phyloP scores from a whole-genome alignment of 2,329 filamentous ascomycete species.

The Nemania sp. region DNA sequence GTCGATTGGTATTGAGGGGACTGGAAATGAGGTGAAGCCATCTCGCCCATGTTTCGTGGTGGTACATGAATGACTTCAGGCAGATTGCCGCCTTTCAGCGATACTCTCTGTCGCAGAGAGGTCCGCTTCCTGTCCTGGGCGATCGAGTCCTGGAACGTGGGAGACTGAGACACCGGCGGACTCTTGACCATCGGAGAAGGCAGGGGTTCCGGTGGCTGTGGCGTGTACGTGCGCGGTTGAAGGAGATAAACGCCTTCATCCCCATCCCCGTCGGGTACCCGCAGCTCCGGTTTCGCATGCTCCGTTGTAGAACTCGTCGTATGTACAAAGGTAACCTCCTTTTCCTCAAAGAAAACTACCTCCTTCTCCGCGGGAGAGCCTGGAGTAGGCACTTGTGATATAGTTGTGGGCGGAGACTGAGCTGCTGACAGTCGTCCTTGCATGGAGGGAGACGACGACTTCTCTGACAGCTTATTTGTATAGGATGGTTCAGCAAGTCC shows the following conservation, averaged over 20 bases:
- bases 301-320: slow-evolving; percentile 30
- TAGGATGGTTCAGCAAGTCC: slow-evolving; percentile 29
- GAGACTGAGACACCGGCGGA: slow-evolving; percentile 34
- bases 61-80: slow-evolving; percentile 61
- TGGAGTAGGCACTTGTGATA: slow-evolving; percentile 32
- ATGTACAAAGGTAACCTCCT: slow-evolving; percentile 27
- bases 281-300: slow-evolving; percentile 29
- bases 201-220: slow-evolving; percentile 52
- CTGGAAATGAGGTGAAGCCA: slow-evolving; percentile 41
- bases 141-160: slow-evolving; percentile 7
- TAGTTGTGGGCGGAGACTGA: slow-evolving; percentile 32
- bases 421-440: slow-evolving; percentile 30
- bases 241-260: slow-evolving; percentile 56
- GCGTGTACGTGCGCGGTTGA: slow-evolving; percentile 63
- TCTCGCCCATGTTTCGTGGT: slow-evolving; percentile 44
- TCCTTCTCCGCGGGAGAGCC: slow-evolving; percentile 35
- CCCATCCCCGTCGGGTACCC: slow-evolving; percentile 35
- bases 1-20: slow-evolving; percentile 30
- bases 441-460: slow-evolving; percentile 30
- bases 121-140: slow-evolving; percentile 42
- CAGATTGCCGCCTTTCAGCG: slow-evolving; percentile 53
- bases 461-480: slow-evolving; percentile 27
- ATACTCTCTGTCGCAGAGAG: slow-evolving; percentile 59
- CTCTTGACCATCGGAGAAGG: slow-evolving; percentile 52
- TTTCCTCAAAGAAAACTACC: slow-evolving; percentile 39